Percentiles rank a stretch among this genome's conserved stretches.
Evolutionary conservation across 139 green algal species (phyloP).

Genomic region (Tetratostichococcus sp.): DNA sequence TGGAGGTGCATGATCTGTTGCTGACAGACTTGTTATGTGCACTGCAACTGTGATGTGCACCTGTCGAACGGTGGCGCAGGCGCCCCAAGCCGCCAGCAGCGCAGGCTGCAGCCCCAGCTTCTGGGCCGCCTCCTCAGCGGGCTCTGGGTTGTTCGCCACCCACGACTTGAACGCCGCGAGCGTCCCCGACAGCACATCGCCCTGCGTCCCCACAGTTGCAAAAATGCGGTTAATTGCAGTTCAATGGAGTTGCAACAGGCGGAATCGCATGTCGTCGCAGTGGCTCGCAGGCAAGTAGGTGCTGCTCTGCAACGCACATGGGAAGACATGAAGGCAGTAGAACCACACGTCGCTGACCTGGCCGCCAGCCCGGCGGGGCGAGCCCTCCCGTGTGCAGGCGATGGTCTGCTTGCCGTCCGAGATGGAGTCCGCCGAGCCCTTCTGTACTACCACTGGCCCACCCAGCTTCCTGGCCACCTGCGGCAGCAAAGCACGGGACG

Average conservation of each 20-base stretch:
- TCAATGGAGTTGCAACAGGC: too few relatives aligned
- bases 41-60: too few relatives aligned
- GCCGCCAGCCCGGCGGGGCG: conserved; percentile 52
- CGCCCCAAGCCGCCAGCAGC: conserved; percentile 34
- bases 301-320: too few relatives aligned
- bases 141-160: conserved; percentile 20
- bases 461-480: conserved; percentile 20
- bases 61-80: conserved; percentile 20
- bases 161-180: conserved; percentile 51
- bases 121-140: not conserved
- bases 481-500: not conserved
- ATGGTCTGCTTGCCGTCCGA: conserved; percentile 1
- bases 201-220: conserved; percentile 13
- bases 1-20: too few relatives aligned
- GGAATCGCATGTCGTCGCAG: too few relatives aligned
- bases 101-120: conserved; percentile 19
- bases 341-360: conserved; percentile 24
- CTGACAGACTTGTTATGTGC: too few relatives aligned
- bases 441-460: conserved; percentile 42
- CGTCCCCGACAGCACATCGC: conserved; percentile 55
- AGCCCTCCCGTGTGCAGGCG: conserved; percentile 23
- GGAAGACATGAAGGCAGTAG: too few relatives aligned
- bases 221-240: too few relatives aligned
- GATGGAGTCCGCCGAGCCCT: conserved; percentile 40
- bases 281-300: too few relatives aligned